Conservation (phyloP, 2,329 filamentous ascomycete genomes). For the Fusarium globosum region DNA sequence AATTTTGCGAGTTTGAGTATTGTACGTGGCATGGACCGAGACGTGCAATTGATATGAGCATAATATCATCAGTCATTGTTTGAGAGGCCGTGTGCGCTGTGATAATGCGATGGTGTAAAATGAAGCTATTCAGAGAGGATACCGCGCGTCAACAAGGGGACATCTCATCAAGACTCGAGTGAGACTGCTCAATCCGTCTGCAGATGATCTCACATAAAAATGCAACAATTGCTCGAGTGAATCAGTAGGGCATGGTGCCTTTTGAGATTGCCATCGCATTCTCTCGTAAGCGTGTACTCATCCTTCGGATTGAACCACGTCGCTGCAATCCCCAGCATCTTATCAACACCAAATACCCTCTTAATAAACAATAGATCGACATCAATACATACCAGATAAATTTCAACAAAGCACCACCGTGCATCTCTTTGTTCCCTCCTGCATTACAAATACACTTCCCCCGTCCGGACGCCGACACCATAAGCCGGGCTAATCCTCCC, state of each 20-base stretch:
- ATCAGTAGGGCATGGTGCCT: rapidly evolving
- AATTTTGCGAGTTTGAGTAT: rapidly evolving
- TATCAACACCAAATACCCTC: background rate
- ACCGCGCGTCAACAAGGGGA: rapidly evolving
- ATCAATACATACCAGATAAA: background rate
- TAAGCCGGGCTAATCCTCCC: conserved; percentile 26
- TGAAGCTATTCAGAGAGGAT: background rate
- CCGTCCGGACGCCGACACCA: conserved; percentile 29
- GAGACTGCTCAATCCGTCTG: rapidly evolving
- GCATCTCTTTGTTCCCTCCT: background rate
- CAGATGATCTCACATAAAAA: rapidly evolving
- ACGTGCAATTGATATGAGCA: rapidly evolving
- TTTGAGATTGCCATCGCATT: background rate
- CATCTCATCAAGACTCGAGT: rapidly evolving
- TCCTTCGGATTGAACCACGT: background rate
- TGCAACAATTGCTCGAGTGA: rapidly evolving
- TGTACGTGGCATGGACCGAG: rapidly evolving
- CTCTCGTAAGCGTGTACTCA: background rate
- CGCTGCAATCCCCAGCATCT: too few species aligned
- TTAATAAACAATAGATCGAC: background rate
- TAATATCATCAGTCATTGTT: rapidly evolving
- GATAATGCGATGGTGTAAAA: rapidly evolving
- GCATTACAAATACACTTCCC: conserved; percentile 18
- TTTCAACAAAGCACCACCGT: rapidly evolving
- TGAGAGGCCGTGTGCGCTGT: rapidly evolving